A percentile compares a stretch with the other conserved stretches of the same genome.
Conservation (phyloP, 1,284 basidiomycete species). For the Cutaneotrichosporon arboriforme region DNA sequence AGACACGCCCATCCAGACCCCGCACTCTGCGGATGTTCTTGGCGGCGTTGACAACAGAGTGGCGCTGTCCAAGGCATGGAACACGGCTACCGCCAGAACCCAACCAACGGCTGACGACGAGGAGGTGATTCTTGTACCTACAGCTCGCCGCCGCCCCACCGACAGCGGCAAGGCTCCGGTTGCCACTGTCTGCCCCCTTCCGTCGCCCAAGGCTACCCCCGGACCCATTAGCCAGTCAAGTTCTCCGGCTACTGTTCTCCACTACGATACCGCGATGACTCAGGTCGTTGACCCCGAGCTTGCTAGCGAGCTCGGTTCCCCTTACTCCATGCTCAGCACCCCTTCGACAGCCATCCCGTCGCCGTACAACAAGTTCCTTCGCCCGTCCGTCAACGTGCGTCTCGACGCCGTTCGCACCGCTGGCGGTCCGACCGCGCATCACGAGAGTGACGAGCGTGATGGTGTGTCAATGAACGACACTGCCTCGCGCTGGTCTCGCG, state of each 20-base stretch:
- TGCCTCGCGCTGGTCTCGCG: conserved; percentile 1
- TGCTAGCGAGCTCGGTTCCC: neutral
- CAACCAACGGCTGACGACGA: neutral
- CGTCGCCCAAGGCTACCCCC: too few species aligned
- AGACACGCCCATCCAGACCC: neutral
- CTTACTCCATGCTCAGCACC: neutral
- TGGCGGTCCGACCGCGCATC: too few species aligned
- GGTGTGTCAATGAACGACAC: too few species aligned
- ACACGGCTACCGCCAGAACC: neutral
- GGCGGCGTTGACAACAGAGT: too few species aligned
- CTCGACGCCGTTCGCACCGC: too few species aligned
- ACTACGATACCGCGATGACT: neutral
- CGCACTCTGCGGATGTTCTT: neutral
- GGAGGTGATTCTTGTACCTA: conserved; percentile 2
- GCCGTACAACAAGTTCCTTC: conserved; percentile 1
- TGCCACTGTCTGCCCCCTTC: too few species aligned
- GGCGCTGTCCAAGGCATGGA: too few species aligned
- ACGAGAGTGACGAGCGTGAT: too few species aligned
- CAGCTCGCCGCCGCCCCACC: too few species aligned
- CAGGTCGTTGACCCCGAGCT: neutral
- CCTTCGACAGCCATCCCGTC: conserved; percentile 1
- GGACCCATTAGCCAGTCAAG: conserved; percentile 2
- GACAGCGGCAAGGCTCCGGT: too few species aligned
- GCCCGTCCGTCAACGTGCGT: neutral
- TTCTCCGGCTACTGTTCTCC: neutral